Evolutionary conservation across 148 eudicot genomes (phyloP).

Genomic region (Amaranthus cruentus): DNA sequence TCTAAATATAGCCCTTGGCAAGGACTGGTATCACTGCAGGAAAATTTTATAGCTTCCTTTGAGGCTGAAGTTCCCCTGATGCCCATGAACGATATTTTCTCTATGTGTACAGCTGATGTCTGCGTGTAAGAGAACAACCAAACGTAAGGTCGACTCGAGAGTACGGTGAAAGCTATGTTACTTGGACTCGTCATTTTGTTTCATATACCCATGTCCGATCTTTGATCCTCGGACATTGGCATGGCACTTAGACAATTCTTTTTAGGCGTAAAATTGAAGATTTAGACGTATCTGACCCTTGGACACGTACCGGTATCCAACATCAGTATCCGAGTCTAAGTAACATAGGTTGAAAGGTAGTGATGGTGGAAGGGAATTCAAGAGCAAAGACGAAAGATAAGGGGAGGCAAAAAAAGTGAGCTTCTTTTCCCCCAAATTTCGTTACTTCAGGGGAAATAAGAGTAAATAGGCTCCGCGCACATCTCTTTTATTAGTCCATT

Average conservation of each 20-base stretch:
- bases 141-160: not conserved
- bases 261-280: too few relatives aligned
- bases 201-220: not conserved
- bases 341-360: too few relatives aligned
- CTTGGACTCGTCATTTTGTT: not conserved
- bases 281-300: too few relatives aligned
- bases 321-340: too few relatives aligned
- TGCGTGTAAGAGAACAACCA: constrained; percentile 27
- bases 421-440: too few relatives aligned
- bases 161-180: not conserved
- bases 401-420: not conserved
- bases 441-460: too few relatives aligned
- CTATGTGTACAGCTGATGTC: constrained; percentile 62
- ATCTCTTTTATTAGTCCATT: too few relatives aligned
- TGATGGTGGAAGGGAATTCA: too few relatives aligned
- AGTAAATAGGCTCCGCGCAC: too few relatives aligned
- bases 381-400: too few relatives aligned
- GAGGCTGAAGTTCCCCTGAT: constrained; percentile 85
- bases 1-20: constrained; percentile 63
- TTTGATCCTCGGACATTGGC: not conserved
- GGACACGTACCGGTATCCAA: too few relatives aligned
- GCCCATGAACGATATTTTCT: constrained; percentile 47
- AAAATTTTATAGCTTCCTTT: constrained; percentile 62
- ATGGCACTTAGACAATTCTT: too few relatives aligned
- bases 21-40: constrained; percentile 79